Evolutionary conservation across 345 rosid genomes (phyloP), one percentile per base, ranked within the genome.

Genomic region (Eutrema japonicum): DNA sequence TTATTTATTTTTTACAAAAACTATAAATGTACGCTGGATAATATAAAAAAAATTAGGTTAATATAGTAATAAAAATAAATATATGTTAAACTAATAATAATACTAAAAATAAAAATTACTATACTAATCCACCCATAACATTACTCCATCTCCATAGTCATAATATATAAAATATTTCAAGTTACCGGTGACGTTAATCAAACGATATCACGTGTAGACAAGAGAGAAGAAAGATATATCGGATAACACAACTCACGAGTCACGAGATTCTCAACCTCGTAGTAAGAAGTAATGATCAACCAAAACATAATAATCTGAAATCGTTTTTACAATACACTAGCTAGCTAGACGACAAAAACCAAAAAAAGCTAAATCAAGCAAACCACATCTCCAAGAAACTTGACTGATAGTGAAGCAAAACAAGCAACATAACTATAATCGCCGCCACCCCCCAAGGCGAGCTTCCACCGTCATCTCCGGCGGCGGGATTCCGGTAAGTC

Each of bases 391-490:
- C 99, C 48, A 84, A 89, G 60, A 90, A 84, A 53, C 75, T 57
- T n/a, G 96, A 88, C 66, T 86, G 99, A 67, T 70, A 92, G 65
- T 86, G 88, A 67, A 87, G 58, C 85, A 95, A 74, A 47, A 95
- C 70, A 35, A 95, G 87, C 13, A 92, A 64, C 77, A 95, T 12
- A 66, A 90, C 88, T 41, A 95, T 92, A 33, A 91, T 45, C 56
- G 91, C 99, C 11, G 96, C 97, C 72, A 91, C 99, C 4, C 84
- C 88, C 99, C 99, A 94, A 4, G 98, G 98, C 10, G 95, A 91
- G 79, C 85, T 77, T 9, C 97, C 98, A 70, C 89, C 96, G 4
- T 85, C 77, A 54, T 82, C 90, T 2, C 92, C 78, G 7, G 89
- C 88, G 8, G 83, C 69, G 5, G 91, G 88, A 5, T 2, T 64